Evolutionary conservation across 805 yeast genomes (phyloP), one percentile per base, ranked within the genome.

Genomic region (Wickerhamiella azymoides): DNA sequence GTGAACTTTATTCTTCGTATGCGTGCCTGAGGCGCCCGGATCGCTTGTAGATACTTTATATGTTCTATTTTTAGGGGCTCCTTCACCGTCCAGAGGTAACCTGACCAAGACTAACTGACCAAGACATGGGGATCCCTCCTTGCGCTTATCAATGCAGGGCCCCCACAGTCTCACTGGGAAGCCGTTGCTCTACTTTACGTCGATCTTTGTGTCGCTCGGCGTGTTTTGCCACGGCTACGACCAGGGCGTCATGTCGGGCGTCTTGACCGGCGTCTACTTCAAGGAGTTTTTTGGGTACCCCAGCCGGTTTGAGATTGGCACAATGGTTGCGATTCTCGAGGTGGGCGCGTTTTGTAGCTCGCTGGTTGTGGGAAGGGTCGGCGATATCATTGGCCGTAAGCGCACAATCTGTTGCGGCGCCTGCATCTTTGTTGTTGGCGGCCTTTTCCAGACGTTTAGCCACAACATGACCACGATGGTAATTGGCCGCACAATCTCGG

Each of bases 221-320:
- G 72, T 80, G 28, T 78, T 82, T 45, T 66, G 82, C 19, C 82
- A 82, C 54, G 92, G 92, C 2, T 82, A 79, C 60, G 88, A 80
- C 58, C 86, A 86, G 63, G 96, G 96, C 48, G 94, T 85, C 41
- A 84, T 88, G 76, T 77, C 86, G 40, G 94, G 95, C 2, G 76
- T 88, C 39, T 66, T 88, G 45, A 81, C 92, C 32, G 85, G 82
- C 42, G 71, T 69, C 8, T 72, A 80, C 47, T 86, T 86, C 62
- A 73, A 73, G 50, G 66, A 66, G 17, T 84, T 79, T 62, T 86
- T 84, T 62, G 58, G 77, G 52, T 57, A 82, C 40, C 96, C 96
- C 1, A 65, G 79, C 3, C 72, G 92, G 13, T 72, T 84, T 1
- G 72, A 74, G 49, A 74, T 85, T 36, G 96, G 96, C 17, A 74